These are phyloP conservation scores for Cryphonectria japonica DNA, from an alignment of 2,329 filamentous ascomycete genomes.

Conservation along the genomic window DNA sequence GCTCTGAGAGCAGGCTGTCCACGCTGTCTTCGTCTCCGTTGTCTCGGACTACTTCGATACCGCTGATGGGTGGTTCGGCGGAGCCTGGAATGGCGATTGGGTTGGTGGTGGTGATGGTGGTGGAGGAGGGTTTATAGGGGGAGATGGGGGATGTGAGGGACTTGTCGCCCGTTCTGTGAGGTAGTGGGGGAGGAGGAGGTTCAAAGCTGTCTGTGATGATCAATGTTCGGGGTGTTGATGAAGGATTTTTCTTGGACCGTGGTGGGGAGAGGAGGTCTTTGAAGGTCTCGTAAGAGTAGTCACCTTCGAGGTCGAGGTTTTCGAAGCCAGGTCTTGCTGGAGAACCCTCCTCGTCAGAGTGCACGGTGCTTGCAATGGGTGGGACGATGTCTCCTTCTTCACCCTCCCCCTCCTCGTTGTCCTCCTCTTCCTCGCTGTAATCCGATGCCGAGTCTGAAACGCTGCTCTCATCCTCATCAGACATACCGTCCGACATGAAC, in stretches of 20 bases:
- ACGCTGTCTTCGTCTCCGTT: background rate
- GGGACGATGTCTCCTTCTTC: background rate
- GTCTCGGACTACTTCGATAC: background rate
- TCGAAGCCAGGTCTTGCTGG: no score
- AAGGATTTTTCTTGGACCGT: background rate
- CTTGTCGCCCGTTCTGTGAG: slow-evolving; percentile 2
- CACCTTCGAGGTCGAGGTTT: background rate
- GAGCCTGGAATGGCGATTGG: slow-evolving; percentile 6
- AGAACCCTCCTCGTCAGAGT: background rate
- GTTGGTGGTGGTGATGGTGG: background rate
- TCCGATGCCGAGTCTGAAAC: background rate
- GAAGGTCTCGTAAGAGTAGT: slow-evolving; percentile 4
- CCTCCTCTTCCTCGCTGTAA: background rate
- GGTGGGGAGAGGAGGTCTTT: background rate
- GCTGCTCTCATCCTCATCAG: background rate
- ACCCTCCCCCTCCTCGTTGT: background rate
- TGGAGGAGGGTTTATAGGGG: background rate
- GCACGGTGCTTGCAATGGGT: background rate
- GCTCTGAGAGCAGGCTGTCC: background rate
- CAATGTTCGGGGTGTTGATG: background rate
- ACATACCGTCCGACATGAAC: background rate
- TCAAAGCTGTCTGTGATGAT: background rate
- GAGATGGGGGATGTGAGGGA: background rate
- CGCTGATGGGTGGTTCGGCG: background rate
- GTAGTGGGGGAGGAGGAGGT: background rate